These are phyloP conservation scores for Kondoa subrosea DNA, from an alignment of 768 basidiomycete genomes.

Conservation along the genomic window DNA sequence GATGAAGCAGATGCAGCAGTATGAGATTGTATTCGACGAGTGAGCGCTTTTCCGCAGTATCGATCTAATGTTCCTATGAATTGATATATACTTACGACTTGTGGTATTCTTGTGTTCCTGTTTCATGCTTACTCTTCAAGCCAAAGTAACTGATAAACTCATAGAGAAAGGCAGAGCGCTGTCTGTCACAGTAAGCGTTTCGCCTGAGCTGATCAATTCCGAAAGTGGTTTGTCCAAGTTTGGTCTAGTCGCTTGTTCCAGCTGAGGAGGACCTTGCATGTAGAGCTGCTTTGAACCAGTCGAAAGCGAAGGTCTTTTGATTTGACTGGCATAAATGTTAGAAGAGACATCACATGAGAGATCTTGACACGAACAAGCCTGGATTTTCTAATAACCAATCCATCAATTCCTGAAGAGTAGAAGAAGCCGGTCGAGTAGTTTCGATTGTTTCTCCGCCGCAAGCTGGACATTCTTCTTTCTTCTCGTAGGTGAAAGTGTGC, in stretches of 20 bases:
- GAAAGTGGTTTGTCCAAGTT: slow-evolving; percentile 74
- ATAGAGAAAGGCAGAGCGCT: slow-evolving; percentile 71
- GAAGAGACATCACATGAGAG: not conserved
- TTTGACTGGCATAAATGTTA: slow-evolving; percentile 47
- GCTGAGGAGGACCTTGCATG: slow-evolving; percentile 79
- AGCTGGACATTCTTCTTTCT: slow-evolving; percentile 82
- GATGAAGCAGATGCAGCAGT: too few species aligned
- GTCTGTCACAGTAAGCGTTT: slow-evolving; percentile 76
- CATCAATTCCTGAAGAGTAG: slow-evolving; percentile 71
- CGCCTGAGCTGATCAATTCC: slow-evolving; percentile 59
- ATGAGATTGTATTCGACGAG: too few species aligned
- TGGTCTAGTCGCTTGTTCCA: slow-evolving; percentile 73
- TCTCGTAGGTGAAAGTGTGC: slow-evolving; percentile 90
- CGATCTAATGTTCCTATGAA: too few species aligned
- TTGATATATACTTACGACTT: too few species aligned
- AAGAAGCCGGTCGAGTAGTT: slow-evolving; percentile 47
- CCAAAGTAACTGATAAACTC: slow-evolving; percentile 32
- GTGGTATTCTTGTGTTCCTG: too few species aligned
- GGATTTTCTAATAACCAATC: slow-evolving; percentile 73
- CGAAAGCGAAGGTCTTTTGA: slow-evolving; percentile 86
- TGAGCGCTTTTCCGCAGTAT: too few species aligned
- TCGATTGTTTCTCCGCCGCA: slow-evolving; percentile 82
- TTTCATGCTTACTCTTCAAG: not conserved
- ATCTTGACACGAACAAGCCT: slow-evolving; percentile 69
- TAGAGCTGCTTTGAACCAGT: slow-evolving; percentile 61